phyloP scores from a whole-genome alignment of 2,329 filamentous ascomycete species.

The Colletotrichum orbiculare region DNA sequence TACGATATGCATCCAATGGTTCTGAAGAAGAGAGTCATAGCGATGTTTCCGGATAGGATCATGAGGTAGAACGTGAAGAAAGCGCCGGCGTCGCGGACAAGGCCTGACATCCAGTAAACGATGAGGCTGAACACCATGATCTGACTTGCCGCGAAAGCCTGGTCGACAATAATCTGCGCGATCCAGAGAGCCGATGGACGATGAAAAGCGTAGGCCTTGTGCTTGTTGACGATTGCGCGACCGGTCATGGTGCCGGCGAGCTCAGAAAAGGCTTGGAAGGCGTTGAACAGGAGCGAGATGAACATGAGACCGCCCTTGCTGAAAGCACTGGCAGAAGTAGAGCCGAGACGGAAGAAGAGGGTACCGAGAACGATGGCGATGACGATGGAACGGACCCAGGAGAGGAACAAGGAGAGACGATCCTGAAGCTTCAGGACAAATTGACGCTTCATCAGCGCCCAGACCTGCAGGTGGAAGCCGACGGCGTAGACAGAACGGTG shows the following conservation, averaged over 20 bases:
- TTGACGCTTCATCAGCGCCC: constrained; percentile 85
- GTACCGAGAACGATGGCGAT: constrained; percentile 85
- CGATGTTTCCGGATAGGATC: constrained; percentile 74
- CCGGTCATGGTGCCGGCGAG: constrained; percentile 80
- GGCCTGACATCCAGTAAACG: constrained; percentile 81
- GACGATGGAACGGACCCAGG: constrained; percentile 75
- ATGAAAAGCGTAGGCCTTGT: constrained; percentile 85
- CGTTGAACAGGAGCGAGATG: constrained; percentile 83
- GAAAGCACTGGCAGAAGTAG: constrained; percentile 77
- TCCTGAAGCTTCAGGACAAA: constrained; percentile 90
- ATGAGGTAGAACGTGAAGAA: constrained; percentile 84
- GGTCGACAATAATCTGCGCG: constrained; percentile 83
- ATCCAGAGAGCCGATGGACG: constrained; percentile 86
- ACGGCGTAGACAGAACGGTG: constrained; percentile 84
- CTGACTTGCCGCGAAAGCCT: constrained; percentile 76
- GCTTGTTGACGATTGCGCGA: constrained; percentile 83
- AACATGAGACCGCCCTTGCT: constrained; percentile 86
- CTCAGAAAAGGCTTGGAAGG: constrained; percentile 87
- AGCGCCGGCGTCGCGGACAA: constrained; percentile 75
- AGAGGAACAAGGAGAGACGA: constrained; percentile 78
- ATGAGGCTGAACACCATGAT: constrained; percentile 80
- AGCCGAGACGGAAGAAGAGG: constrained; percentile 77
- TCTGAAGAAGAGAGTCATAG: constrained; percentile 82
- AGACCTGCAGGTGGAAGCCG: constrained; percentile 85
- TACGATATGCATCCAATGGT: constrained; percentile 72